Evolutionary conservation across 495 filamentous ascomycete species (phyloP).

Genomic region (Podospora sp.): DNA sequence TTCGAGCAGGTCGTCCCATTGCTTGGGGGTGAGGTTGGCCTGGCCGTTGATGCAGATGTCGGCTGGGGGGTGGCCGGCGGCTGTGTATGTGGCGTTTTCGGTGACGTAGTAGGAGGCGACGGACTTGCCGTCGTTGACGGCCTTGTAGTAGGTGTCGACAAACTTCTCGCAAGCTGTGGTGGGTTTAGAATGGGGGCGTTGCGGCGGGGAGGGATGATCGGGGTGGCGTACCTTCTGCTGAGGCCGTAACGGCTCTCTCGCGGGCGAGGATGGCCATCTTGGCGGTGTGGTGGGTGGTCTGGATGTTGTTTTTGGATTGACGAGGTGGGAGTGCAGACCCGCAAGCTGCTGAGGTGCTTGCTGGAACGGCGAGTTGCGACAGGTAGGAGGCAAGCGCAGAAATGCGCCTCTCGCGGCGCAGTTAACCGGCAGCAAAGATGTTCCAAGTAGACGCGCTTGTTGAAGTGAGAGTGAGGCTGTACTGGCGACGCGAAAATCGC

Average conservation of each 20-base stretch:
- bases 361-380: neutral
- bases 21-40: slow-evolving; percentile 36
- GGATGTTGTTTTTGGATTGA: neutral
- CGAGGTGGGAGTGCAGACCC: neutral
- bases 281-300: neutral
- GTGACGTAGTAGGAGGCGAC: slow-evolving; percentile 42
- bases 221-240: slow-evolving; percentile 36
- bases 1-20: slow-evolving; percentile 44
- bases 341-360: neutral
- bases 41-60: slow-evolving; percentile 53
- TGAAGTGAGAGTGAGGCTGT: neutral
- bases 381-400: neutral
- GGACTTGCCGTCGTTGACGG: slow-evolving; percentile 38
- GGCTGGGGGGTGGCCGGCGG: slow-evolving; percentile 36
- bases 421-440: neutral
- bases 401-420: neutral
- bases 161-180: slow-evolving; percentile 44
- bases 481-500: neutral
- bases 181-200: slow-evolving; percentile 15
- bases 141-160: slow-evolving; percentile 46
- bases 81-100: slow-evolving; percentile 36
- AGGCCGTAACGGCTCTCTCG: slow-evolving; percentile 30
- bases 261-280: slow-evolving; percentile 18
- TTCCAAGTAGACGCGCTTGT: neutral
- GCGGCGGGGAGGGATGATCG: neutral